A percentile compares a stretch with the other conserved stretches of the same genome.
These are phyloP conservation scores for Taiozyma sp. DNA, from an alignment of 1,139 yeast genomes.

Conservation along the genomic window DNA sequence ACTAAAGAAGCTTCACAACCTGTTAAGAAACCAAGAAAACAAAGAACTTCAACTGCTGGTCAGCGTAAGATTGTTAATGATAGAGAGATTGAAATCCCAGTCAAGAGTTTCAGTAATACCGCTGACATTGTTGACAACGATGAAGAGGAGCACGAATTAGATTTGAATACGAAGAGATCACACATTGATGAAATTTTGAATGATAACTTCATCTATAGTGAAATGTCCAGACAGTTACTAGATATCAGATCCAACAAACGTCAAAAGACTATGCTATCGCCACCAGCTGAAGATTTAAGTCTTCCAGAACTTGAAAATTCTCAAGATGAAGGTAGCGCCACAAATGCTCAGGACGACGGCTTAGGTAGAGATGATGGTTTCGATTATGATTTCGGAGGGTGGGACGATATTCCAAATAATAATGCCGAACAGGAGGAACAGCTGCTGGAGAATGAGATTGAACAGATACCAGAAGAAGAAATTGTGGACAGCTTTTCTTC, in stretches of 20 bases:
- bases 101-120: conserved; percentile 16
- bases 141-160: conserved; percentile 1
- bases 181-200: conserved; percentile 10
- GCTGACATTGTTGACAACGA: conserved; percentile 2
- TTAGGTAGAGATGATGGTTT: conserved; percentile 8
- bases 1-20: conserved; percentile 3
- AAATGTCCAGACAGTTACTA: conserved; percentile 14
- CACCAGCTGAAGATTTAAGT: conserved; percentile 10
- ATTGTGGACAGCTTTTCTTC: conserved; percentile 11
- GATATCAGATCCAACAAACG: conserved; percentile 12
- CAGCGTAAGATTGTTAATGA: conserved; percentile 20
- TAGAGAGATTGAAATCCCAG: conserved; percentile 18
- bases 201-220: conserved; percentile 14
- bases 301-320: conserved; percentile 21
- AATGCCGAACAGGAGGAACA: conserved; percentile 10
- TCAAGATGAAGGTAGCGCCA: conserved; percentile 10
- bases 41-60: conserved; percentile 11
- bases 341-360: conserved; percentile 15
- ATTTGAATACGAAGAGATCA: conserved; percentile 12
- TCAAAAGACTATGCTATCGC: conserved; percentile 15
- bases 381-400: conserved; percentile 12
- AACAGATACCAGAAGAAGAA: conserved; percentile 14
- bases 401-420: conserved; percentile 3
- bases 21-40: conserved; percentile 10
- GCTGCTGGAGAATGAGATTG: conserved; percentile 5